phyloP scores from a whole-genome alignment of 2,329 filamentous ascomycete species.

The Delphinella strobiligena region DNA sequence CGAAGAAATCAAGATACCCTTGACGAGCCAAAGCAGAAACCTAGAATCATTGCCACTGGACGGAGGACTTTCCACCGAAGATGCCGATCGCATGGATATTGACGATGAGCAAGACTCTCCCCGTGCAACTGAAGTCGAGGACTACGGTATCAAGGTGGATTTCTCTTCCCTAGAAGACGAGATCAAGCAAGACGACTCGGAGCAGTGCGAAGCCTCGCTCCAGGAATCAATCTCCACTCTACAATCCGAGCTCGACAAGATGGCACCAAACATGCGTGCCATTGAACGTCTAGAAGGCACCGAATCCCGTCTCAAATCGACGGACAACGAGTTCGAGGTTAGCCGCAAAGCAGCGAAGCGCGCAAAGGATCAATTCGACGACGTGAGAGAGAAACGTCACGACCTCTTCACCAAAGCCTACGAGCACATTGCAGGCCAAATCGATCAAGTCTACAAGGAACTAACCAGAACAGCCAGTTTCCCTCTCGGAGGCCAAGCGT shows the following conservation, averaged over 20 bases:
- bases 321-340: conserved; percentile 81
- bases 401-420: conserved; percentile 95
- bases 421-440: conserved; percentile 87
- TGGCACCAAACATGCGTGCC: conserved; percentile 93
- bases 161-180: conserved; percentile 75
- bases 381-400: conserved; percentile 68
- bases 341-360: conserved; percentile 62
- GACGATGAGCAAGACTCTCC: conserved; percentile 56
- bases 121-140: conserved; percentile 52
- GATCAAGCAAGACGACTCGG: conserved; percentile 61
- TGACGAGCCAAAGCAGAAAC: conserved; percentile 55
- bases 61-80: conserved; percentile 56
- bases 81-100: conserved; percentile 63
- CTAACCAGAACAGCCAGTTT: conserved; percentile 84
- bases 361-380: conserved; percentile 72
- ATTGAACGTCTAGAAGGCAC: conserved; percentile 83
- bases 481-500: conserved; percentile 73
- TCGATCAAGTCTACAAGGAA: conserved; percentile 87
- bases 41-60: conserved; percentile 81
- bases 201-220: conserved; percentile 61
- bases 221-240: conserved; percentile 66
- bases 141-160: conserved; percentile 84
- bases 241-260: conserved; percentile 72
- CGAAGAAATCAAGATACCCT: conserved; percentile 79
- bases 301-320: conserved; percentile 67